These are phyloP conservation scores for Xylariaceae sp. DNA, from an alignment of 2,329 filamentous ascomycete species.

Conservation along the genomic window DNA sequence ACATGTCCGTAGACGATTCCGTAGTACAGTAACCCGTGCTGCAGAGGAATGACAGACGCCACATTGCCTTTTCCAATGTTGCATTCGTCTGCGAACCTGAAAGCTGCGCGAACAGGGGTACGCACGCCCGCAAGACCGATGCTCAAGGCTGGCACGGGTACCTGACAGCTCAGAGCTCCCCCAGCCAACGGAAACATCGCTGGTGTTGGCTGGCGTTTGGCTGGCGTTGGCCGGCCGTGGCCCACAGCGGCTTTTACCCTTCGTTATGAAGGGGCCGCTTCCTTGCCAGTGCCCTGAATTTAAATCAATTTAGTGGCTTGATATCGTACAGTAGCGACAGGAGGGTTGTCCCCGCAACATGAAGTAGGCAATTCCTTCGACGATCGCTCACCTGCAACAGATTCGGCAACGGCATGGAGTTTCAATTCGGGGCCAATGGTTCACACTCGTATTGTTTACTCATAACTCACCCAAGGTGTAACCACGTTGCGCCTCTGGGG, in stretches of 20 bases:
- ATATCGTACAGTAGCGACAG: background rate
- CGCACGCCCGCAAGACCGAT: conserved; percentile 2
- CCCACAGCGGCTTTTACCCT: conserved; percentile 12
- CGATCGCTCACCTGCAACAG: background rate
- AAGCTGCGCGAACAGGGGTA: too few relatives aligned
- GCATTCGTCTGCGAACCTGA: too few relatives aligned
- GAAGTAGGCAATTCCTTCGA: background rate
- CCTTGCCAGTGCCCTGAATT: conserved; percentile 9
- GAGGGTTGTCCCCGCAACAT: background rate
- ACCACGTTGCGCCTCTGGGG: background rate
- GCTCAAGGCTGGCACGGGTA: conserved; percentile 18
- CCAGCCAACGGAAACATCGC: conserved; percentile 17
- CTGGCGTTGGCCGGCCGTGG: background rate
- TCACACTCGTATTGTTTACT: conserved; percentile 1
- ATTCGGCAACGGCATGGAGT: conserved; percentile 5
- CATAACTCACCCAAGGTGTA: conserved; percentile 1
- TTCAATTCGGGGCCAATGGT: background rate
- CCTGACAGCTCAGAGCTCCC: conserved; percentile 23
- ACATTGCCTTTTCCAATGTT: too few relatives aligned
- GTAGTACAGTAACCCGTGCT: conserved; percentile 10
- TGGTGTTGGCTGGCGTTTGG: background rate
- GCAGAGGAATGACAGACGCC: conserved; percentile 21
- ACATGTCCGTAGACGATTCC: too few relatives aligned
- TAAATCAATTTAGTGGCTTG: conserved; percentile 3
- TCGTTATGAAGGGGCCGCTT: conserved; percentile 20